phyloP scores from a whole-genome alignment of 495 filamentous ascomycete genomes.

The Penicillium mononematosum region DNA sequence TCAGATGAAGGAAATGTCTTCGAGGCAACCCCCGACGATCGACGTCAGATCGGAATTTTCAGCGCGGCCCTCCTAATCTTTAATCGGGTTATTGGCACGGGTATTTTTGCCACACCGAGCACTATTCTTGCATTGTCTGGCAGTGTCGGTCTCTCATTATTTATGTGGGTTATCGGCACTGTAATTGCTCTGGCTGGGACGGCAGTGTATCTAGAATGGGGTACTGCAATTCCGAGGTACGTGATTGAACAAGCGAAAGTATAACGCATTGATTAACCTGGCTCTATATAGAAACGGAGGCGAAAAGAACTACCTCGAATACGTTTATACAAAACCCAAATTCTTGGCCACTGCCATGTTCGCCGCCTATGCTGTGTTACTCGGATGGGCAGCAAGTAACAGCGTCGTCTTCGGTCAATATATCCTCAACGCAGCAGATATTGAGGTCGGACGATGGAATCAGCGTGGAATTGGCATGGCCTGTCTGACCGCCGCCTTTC shows the following conservation, averaged over 20 bases:
- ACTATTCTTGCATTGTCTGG: slow-evolving; percentile 53
- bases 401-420: slow-evolving; percentile 70
- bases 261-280: not conserved
- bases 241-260: not conserved
- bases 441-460: slow-evolving; percentile 62
- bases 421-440: slow-evolving; percentile 60
- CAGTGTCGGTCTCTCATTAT: slow-evolving; percentile 51
- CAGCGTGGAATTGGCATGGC: slow-evolving; percentile 66
- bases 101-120: slow-evolving; percentile 63
- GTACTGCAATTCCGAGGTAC: slow-evolving; percentile 51
- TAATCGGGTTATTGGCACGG: slow-evolving; percentile 65
- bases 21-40: slow-evolving; percentile 60
- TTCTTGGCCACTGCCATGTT: slow-evolving; percentile 65
- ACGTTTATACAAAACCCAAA: slow-evolving; percentile 60
- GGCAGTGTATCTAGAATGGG: slow-evolving; percentile 56
- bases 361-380: slow-evolving; percentile 55
- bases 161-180: slow-evolving; percentile 54
- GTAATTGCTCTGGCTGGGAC: slow-evolving; percentile 50
- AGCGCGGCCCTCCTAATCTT: slow-evolving; percentile 64
- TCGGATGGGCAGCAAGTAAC: slow-evolving; percentile 60
- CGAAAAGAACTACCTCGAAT: slow-evolving; percentile 71
- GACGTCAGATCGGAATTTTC: slow-evolving; percentile 60
- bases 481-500: slow-evolving; percentile 61
- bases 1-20: slow-evolving; percentile 53
- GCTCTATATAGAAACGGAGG: slow-evolving; percentile 56